Conservation (phyloP, 2,329 filamentous ascomycete genomes). For the Mycogone perniciosa region DNA sequence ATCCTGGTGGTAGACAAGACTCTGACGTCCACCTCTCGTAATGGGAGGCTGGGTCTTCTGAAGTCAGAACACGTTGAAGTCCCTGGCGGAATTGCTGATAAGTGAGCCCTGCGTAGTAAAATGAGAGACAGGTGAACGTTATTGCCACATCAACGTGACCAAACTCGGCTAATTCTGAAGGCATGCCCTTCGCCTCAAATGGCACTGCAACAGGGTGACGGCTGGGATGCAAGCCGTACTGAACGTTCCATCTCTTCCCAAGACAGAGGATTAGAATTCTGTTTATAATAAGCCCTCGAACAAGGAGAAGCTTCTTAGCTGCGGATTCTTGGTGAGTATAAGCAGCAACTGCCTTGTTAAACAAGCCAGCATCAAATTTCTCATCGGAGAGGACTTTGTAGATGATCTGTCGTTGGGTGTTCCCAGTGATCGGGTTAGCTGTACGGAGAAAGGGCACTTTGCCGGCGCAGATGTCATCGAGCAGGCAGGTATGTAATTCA, state of each 20-base stretch:
- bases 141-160: conserved; percentile 63
- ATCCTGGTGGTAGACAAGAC: conserved; percentile 36
- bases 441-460: conserved; percentile 6
- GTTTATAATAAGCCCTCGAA: conserved; percentile 1
- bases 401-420: conserved; percentile 13
- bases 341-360: not conserved
- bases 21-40: conserved; percentile 46
- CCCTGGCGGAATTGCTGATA: conserved; percentile 41
- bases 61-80: conserved; percentile 43
- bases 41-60: conserved; percentile 48
- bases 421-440: not conserved
- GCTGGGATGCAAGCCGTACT: conserved; percentile 51
- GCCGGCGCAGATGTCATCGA: conserved; percentile 34
- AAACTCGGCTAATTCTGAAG: conserved; percentile 57
- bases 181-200: conserved; percentile 38
- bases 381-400: not conserved
- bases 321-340: conserved; percentile 4
- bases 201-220: conserved; percentile 56
- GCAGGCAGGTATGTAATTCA: conserved; percentile 33
- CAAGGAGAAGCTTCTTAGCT: not conserved
- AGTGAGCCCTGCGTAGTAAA: conserved; percentile 57
- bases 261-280: conserved; percentile 51
- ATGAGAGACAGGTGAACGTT: conserved; percentile 57
- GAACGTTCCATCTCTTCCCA: conserved; percentile 61
- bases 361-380: conserved; percentile 2